Evolutionary conservation across 2,329 filamentous ascomycete genomes (phyloP).

Genomic region (Setomelanomma holmii): DNA sequence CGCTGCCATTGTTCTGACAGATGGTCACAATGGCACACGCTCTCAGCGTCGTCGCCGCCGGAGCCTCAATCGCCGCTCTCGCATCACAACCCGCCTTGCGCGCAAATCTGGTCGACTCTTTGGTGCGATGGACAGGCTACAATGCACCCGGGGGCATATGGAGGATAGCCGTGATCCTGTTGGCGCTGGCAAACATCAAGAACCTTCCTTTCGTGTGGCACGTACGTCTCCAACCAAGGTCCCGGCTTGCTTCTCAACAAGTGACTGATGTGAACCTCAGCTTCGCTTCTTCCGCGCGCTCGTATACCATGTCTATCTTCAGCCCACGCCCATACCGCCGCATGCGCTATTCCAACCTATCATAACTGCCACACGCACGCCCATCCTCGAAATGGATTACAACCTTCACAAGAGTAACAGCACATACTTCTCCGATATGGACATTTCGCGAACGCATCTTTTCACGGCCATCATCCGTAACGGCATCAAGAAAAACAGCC

Average conservation of each 20-base stretch:
- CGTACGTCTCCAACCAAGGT: conserved; percentile 57
- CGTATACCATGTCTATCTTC: conserved; percentile 56
- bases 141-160: conserved; percentile 43
- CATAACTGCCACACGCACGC: conserved; percentile 70
- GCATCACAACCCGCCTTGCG: conserved; percentile 29
- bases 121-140: conserved; percentile 36
- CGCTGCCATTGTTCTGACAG: too few species aligned
- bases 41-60: conserved; percentile 25
- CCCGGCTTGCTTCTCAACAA: neutral
- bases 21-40: conserved; percentile 29
- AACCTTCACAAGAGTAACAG: conserved; percentile 12
- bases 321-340: conserved; percentile 54
- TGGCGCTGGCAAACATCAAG: conserved; percentile 69
- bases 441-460: conserved; percentile 81
- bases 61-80: conserved; percentile 31
- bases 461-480: conserved; percentile 64
- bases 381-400: conserved; percentile 51
- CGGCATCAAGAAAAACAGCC: conserved; percentile 48
- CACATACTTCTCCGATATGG: conserved; percentile 44
- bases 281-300: conserved; percentile 56
- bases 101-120: conserved; percentile 15
- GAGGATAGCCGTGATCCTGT: conserved; percentile 42
- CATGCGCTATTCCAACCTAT: conserved; percentile 76
- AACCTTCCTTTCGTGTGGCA: conserved; percentile 79
- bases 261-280: conserved; percentile 32